phyloP scores from a whole-genome alignment of 768 basidiomycete genomes.

The Mycena latifolia region DNA sequence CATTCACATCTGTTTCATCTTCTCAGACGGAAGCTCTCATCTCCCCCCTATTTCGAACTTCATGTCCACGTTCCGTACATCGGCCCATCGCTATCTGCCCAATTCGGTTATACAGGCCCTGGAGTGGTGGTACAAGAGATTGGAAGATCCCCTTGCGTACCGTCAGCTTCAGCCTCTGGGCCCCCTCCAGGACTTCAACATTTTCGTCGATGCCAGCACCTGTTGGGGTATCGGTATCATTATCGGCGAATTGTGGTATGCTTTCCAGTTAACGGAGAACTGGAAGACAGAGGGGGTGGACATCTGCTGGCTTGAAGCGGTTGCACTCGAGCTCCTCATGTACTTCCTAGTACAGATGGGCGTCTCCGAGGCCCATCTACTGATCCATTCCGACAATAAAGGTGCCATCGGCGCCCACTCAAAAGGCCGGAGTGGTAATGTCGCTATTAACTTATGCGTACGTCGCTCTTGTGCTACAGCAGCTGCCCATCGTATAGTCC shows the following conservation, averaged over 20 bases:
- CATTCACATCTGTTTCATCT: not conserved
- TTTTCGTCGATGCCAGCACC: not conserved
- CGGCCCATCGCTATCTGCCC: not conserved
- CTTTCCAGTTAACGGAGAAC: not conserved
- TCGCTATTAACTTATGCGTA: not conserved
- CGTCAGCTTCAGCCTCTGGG: not conserved
- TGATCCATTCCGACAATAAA: not conserved
- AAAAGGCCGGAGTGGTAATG: not conserved
- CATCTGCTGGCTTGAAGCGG: conserved; percentile 7
- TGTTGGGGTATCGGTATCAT: conserved; percentile 5
- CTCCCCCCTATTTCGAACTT: not conserved
- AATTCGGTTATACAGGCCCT: not conserved
- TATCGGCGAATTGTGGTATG: not conserved
- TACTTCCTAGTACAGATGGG: not conserved
- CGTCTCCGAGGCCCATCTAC: not conserved
- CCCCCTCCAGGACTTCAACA: not conserved
- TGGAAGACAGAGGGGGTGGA: not conserved
- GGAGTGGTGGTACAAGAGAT: not conserved
- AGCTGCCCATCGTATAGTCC: not conserved
- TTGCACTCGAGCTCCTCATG: not conserved
- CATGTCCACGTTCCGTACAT: not conserved
- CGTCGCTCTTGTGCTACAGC: not conserved
- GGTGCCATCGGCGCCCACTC: not conserved
- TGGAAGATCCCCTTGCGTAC: not conserved
- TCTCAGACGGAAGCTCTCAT: not conserved